These are phyloP conservation scores for Scolecobasidium constrictum DNA, from an alignment of 2,329 filamentous ascomycete species.

Conservation along the genomic window DNA sequence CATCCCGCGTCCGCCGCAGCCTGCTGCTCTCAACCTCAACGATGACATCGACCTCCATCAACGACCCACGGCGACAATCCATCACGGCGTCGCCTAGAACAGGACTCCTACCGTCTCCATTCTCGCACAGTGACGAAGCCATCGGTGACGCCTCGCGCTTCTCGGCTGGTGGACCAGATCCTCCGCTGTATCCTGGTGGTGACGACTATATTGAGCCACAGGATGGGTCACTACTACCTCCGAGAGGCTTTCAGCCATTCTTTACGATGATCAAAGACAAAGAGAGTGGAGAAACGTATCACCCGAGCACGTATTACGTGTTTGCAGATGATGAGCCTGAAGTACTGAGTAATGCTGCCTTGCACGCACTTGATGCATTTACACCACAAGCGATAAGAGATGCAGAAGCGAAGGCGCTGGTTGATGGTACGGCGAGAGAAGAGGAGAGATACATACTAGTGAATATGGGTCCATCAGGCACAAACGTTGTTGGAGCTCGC, in stretches of 20 bases:
- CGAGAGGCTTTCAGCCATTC: slow-evolving; percentile 59
- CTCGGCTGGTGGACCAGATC: not conserved
- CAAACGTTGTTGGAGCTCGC: slow-evolving; percentile 53
- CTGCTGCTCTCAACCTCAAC: no score
- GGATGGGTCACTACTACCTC: slow-evolving; percentile 26
- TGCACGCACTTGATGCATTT: slow-evolving; percentile 41
- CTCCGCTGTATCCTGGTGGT: not conserved
- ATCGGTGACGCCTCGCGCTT: not conserved
- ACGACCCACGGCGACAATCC: not conserved
- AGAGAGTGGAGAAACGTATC: slow-evolving; percentile 61
- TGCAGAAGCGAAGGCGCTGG: slow-evolving; percentile 17
- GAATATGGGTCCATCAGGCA: slow-evolving; percentile 37
- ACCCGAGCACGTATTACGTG: slow-evolving; percentile 83
- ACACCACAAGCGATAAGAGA: slow-evolving; percentile 15
- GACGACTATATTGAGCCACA: slow-evolving; percentile 11
- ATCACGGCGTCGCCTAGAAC: not conserved
- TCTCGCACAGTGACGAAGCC: not conserved
- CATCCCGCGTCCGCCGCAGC: no score
- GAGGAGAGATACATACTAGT: slow-evolving; percentile 47
- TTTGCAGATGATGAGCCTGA: slow-evolving; percentile 87
- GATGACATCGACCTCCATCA: slow-evolving; percentile 1
- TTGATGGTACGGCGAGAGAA: slow-evolving; percentile 30
- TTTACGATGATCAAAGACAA: slow-evolving; percentile 76
- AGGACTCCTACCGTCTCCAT: slow-evolving; percentile 4
- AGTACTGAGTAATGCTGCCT: slow-evolving; percentile 55